These are phyloP conservation scores for Oxytropis ochrocephala DNA, from an alignment of 306 rosid species.

Conservation along the genomic window DNA sequence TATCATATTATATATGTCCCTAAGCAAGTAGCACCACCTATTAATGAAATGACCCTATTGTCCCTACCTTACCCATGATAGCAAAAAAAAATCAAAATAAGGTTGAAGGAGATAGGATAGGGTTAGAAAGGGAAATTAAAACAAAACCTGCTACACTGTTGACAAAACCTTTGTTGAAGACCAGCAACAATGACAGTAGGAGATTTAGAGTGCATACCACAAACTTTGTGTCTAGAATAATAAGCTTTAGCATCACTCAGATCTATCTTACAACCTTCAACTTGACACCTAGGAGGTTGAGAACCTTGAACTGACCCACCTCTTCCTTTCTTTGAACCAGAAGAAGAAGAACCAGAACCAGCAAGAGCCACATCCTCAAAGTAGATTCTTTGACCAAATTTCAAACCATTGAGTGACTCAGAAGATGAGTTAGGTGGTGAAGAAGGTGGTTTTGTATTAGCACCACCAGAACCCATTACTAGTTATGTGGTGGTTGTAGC, in stretches of 20 bases:
- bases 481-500: background rate
- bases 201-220: slow-evolving; percentile 77
- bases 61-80: background rate
- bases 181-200: slow-evolving; percentile 74
- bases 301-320: slow-evolving; percentile 28
- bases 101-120: background rate
- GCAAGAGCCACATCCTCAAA: slow-evolving; percentile 56
- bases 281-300: slow-evolving; percentile 90
- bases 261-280: slow-evolving; percentile 83
- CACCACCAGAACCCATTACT: slow-evolving; percentile 49
- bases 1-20: too few relatives aligned
- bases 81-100: background rate
- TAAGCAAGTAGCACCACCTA: too few relatives aligned
- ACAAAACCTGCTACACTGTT: slow-evolving; percentile 82
- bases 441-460: slow-evolving; percentile 46
- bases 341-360: slow-evolving; percentile 20
- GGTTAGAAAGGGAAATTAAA: background rate
- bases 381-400: slow-evolving; percentile 70
- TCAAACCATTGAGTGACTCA: slow-evolving; percentile 61
- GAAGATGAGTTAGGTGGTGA: slow-evolving; percentile 48
- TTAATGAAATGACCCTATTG: background rate
- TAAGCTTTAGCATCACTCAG: slow-evolving; percentile 81
- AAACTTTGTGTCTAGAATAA: slow-evolving; percentile 90
- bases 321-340: slow-evolving; percentile 44
- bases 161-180: slow-evolving; percentile 86